Evolutionary conservation across 2,329 filamentous ascomycete genomes (phyloP), one percentile per base, ranked within the genome.

Genomic region (Diaporthe vaccinii): DNA sequence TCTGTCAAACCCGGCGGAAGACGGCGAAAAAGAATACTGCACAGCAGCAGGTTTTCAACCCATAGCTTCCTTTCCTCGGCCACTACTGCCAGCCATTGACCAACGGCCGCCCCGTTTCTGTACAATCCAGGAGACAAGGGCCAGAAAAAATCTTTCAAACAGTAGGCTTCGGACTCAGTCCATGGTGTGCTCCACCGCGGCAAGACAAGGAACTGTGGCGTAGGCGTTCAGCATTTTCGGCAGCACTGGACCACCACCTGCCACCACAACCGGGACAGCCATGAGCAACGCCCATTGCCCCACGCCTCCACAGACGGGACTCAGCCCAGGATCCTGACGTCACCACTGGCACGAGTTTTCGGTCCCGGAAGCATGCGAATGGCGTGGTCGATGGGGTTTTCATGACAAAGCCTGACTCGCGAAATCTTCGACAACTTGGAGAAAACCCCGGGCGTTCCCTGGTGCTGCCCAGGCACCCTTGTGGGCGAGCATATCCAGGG

Each of bases 381-480:
- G 53, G 70, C 58, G 58, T 73, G 71, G 71, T 55, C 39, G 71
- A 65, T 65, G 55, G 59, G 65, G 46, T 73, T 73, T 73, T 44
- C 58, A 3, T 55, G 58, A 31, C 31, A 62, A 62, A 65, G 57
- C 25, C 71, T 73, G 71, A 73, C 71, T 73, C 71, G 71, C 71
- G 6, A 44, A 62, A 31, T 53, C 46, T 22, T 62, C 20, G 39
- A 53, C n/a, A 53, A 59, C 55, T 44, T 44, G 46, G 58, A 65
- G 44, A 25, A 39, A 34, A 73, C 7, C 31, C 65, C 41, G 65
- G 65, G 34, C 65, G 6, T 12, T 25, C 5, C 5, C 61, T 25
- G 31, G 61, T 41, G 41, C 58, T 20, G 41, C 62, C 62, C 2
- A 51, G 62, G 44, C 14, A 68, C 62, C 62, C 62, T 53, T n/a